phyloP scores from a whole-genome alignment of 495 filamentous ascomycete genomes.

The Elasticomyces elasticus region DNA sequence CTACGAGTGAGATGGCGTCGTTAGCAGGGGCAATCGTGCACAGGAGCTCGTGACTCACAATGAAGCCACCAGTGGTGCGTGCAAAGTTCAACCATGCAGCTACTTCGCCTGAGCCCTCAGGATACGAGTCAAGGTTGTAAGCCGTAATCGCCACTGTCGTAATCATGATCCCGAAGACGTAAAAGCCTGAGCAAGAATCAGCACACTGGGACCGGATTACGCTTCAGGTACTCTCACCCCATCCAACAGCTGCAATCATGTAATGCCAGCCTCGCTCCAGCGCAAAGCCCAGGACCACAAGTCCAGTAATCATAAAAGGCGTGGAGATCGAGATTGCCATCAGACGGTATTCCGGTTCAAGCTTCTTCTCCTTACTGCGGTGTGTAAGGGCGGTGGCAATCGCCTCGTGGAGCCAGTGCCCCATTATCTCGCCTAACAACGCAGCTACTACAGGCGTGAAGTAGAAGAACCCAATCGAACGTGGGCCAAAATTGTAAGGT shows the following conservation, averaged over 20 bases:
- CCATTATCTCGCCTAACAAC: slow-evolving; percentile 42
- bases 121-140: slow-evolving; percentile 34
- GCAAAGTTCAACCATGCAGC: slow-evolving; percentile 27
- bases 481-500: slow-evolving; percentile 45
- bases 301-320: slow-evolving; percentile 41
- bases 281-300: slow-evolving; percentile 48
- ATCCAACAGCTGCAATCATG: slow-evolving; percentile 45
- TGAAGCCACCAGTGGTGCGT: slow-evolving; percentile 33
- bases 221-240: no score
- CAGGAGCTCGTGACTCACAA: no score
- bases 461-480: slow-evolving; percentile 51
- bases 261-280: slow-evolving; percentile 46
- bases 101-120: slow-evolving; percentile 29
- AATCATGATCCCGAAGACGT: slow-evolving; percentile 55
- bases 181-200: no score
- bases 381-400: slow-evolving; percentile 41
- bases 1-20: no score
- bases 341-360: slow-evolving; percentile 52
- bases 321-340: slow-evolving; percentile 41
- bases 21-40: no score
- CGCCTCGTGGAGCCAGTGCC: slow-evolving; percentile 52
- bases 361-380: slow-evolving; percentile 38
- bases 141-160: slow-evolving; percentile 51
- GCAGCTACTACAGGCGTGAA: slow-evolving; percentile 48
- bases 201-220: no score